Conservation (phyloP, 345 rosid species). For the Heritiera fomes region DNA sequence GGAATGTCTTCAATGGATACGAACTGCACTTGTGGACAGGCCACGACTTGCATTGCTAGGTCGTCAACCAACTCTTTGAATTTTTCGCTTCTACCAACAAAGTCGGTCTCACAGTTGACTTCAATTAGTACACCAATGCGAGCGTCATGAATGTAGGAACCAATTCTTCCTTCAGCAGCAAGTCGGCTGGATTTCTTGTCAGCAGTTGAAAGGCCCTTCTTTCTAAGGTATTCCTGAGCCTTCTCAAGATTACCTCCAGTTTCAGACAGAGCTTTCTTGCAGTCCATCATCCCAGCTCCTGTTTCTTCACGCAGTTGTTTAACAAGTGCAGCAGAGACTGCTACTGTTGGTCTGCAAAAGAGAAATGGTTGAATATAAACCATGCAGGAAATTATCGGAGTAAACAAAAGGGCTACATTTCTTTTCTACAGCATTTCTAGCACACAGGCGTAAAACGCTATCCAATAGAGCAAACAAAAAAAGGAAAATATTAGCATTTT, state of each 20-base stretch:
- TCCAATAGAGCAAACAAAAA: background rate
- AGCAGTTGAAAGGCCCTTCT: constrained; percentile 89
- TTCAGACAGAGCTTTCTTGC: constrained; percentile 93
- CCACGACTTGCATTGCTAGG: constrained; percentile 92
- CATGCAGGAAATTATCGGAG: constrained; percentile 11
- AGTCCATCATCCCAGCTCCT: constrained; percentile 99
- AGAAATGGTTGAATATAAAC: background rate
- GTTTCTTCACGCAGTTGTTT: constrained; percentile 94
- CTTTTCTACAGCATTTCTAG: background rate
- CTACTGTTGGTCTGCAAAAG: constrained; percentile 47
- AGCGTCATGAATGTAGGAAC: constrained; percentile 87
- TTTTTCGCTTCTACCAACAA: constrained; percentile 85
- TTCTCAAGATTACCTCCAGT: constrained; percentile 91
- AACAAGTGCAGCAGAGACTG: constrained; percentile 80
- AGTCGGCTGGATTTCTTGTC: constrained; percentile 94
- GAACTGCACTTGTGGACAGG: constrained; percentile 80
- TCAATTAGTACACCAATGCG: constrained; percentile 89
- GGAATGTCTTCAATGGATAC: constrained; percentile 76
- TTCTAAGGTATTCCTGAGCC: constrained; percentile 93
- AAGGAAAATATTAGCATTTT: background rate
- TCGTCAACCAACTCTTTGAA: constrained; percentile 89
- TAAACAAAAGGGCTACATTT: background rate
- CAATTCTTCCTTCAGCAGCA: constrained; percentile 95
- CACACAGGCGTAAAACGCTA: background rate
- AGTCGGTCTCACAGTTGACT: constrained; percentile 95